These are phyloP conservation scores for Rehmannia glutinosa DNA, from an alignment of 257 asterid genomes.

Conservation along the genomic window DNA sequence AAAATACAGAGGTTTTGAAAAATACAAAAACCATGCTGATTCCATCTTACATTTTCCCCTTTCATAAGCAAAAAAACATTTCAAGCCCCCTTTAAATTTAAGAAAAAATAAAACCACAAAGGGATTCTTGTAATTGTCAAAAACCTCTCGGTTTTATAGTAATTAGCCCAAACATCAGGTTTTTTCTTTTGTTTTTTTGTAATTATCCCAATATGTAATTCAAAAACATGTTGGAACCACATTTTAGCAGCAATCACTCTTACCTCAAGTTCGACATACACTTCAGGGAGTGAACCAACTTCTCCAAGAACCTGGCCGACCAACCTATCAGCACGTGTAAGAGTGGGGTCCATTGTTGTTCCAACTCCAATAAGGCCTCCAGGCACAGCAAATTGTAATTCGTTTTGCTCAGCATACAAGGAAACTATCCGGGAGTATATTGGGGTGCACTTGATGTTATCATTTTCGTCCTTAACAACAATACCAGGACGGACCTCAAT, in stretches of 20 bases:
- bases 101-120: not conserved
- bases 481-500: constrained; percentile 99
- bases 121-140: too few relatives aligned
- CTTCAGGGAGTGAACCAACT: constrained; percentile 95
- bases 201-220: not conserved
- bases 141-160: too few relatives aligned
- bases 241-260: not conserved
- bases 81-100: too few relatives aligned
- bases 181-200: too few relatives aligned
- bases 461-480: constrained; percentile 87
- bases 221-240: not conserved
- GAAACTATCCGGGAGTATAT: constrained; percentile 92
- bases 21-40: too few relatives aligned
- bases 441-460: constrained; percentile 86
- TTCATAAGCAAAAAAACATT: too few relatives aligned
- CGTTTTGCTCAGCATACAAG: constrained; percentile 89
- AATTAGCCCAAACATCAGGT: too few relatives aligned
- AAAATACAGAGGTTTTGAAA: too few relatives aligned
- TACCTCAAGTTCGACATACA: constrained; percentile 90
- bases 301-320: constrained; percentile 99
- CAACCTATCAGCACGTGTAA: constrained; percentile 97
- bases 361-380: constrained; percentile 99
- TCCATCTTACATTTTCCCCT: not conserved
- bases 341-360: constrained; percentile 97
- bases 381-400: constrained; percentile 93